phyloP scores from a whole-genome alignment of 306 rosid genomes.

The Cicer cuneatum region DNA sequence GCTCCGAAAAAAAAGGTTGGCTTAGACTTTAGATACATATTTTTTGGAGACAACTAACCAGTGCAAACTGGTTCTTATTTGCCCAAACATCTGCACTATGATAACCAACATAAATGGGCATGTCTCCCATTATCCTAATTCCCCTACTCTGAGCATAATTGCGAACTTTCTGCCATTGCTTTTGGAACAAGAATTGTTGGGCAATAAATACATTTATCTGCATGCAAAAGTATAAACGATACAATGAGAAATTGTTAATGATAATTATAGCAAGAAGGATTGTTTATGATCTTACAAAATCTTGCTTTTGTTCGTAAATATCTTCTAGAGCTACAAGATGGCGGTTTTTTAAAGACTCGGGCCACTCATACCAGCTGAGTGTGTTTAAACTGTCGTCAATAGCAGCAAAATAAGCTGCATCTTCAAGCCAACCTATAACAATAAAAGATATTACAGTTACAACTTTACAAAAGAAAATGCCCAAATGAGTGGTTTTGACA shows the following conservation, averaged over 20 bases:
- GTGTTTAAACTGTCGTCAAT: conserved; percentile 73
- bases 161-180: conserved; percentile 91
- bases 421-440: conserved; percentile 92
- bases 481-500: conserved; percentile 26
- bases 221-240: conserved; percentile 46
- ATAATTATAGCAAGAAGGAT: conserved; percentile 41
- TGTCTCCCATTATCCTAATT: conserved; percentile 92
- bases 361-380: conserved; percentile 91
- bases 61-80: conserved; percentile 79
- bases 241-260: conserved; percentile 30
- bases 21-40: conserved; percentile 39
- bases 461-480: conserved; percentile 37
- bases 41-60: conserved; percentile 60
- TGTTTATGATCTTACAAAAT: conserved; percentile 75
- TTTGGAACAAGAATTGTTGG: conserved; percentile 92
- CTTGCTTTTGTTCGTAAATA: conserved; percentile 64
- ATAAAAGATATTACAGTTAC: conserved; percentile 42
- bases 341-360: conserved; percentile 84
- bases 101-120: conserved; percentile 98
- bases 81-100: conserved; percentile 99
- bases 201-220: conserved; percentile 88
- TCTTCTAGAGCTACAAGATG: conserved; percentile 86
- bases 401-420: conserved; percentile 97
- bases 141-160: conserved; percentile 76
- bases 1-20: conserved; percentile 28